Evolutionary conservation across 345 rosid genomes (phyloP).

Genomic region (Citrus unshiu): DNA sequence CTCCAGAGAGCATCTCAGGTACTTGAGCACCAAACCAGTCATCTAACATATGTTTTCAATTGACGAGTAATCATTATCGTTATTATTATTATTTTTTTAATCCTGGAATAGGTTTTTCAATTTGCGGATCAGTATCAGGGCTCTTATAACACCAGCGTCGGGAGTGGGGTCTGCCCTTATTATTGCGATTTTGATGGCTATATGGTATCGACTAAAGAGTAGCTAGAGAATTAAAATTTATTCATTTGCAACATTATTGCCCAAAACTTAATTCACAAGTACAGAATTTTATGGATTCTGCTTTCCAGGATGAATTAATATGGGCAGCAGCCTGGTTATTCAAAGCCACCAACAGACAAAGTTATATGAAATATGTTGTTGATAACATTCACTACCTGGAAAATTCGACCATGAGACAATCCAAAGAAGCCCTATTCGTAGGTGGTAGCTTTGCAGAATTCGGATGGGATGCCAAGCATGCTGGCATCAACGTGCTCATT

Average conservation of each 20-base stretch:
- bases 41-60: background rate
- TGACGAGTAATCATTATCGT: background rate
- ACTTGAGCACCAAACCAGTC: background rate
- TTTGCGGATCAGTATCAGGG: conserved; percentile 65
- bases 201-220: conserved; percentile 24
- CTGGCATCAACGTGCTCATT: conserved; percentile 68
- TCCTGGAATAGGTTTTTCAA: conserved; percentile 45
- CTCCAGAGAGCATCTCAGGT: conserved; percentile 43
- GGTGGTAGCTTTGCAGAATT: conserved; percentile 41
- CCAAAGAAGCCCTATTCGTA: conserved; percentile 1
- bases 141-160: conserved; percentile 42
- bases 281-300: background rate
- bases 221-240: background rate
- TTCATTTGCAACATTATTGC: background rate
- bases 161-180: conserved; percentile 61
- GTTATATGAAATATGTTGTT: conserved; percentile 35
- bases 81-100: background rate
- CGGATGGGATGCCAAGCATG: conserved; percentile 79
- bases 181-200: conserved; percentile 66
- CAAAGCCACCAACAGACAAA: conserved; percentile 47
- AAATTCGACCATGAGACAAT: background rate
- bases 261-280: background rate
- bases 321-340: conserved; percentile 92
- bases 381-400: conserved; percentile 14
- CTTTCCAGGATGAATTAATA: conserved; percentile 67